Base-by-base conservation (phyloP, 1,139 yeast genomes). In the Nadsonia starkeyi-henricii region DNA sequence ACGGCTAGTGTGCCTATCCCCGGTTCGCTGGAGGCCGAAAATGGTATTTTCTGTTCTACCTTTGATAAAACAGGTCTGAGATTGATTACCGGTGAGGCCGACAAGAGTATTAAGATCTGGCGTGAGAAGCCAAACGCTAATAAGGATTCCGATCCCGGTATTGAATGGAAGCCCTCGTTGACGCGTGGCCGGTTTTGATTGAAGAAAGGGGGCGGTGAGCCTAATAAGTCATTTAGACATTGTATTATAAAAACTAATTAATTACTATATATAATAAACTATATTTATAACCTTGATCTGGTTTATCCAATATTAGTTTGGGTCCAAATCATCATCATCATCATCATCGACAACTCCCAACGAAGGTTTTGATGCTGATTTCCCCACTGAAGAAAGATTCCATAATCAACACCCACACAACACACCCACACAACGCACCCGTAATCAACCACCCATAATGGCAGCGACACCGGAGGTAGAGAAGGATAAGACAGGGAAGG, bases 71-170 rank as follows among this genome's bases (percentile, higher is more conserved):
- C 86, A 54, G 96, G 97, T 0, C 64, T 81, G 56, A 73, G 96
- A 43, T 66, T 91, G 50, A 73, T 91, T 20, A 85, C 96, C 0
- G 86, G 96, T 48, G 95, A 85, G 58, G 81, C 88, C 12, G 98
- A 91, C 63, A 89, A 88, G 63, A 81, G 88, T 57, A 78, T 91
- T 46, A 86, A 88, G 62, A 69, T 91, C 1, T 91, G 96, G 96
- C 77, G 61, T 46, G 81, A 78, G 54, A 75, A 70, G 48, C 67
- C 67, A 7, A 59, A 59, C 2, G 77, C 79, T 0, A 72, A 75
- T 0, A 65, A 63, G 41, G 71, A 67, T 44, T 57, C 70, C 0
- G 68, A 73, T 56, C 79, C 79, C 9, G 75, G 75, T 0, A 56
- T 74, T 17, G 68, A 69, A 8, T 74, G 77, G 73, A 64, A 65